A percentile compares a stretch with the other conserved stretches of the same genome.
phyloP scores from a whole-genome alignment of 2,329 filamentous ascomycete genomes.

The Chrysoporthe deuterocubensis region DNA sequence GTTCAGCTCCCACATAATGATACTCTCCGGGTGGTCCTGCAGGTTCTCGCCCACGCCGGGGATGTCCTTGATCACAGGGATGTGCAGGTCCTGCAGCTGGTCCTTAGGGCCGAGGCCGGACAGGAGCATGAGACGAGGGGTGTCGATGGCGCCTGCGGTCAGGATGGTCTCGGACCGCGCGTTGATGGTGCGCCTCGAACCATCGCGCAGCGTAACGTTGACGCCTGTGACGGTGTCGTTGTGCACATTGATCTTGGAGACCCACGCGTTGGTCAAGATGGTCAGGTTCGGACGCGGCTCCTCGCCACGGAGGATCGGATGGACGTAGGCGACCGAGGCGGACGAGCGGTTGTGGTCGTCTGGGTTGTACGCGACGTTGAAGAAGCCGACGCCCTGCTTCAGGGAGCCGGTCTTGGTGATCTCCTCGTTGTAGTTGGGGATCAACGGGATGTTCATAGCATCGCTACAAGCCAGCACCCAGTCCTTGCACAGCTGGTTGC shows the following conservation, averaged over 20 bases:
- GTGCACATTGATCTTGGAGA: slow-evolving; percentile 76
- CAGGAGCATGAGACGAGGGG: slow-evolving; percentile 67
- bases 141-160: slow-evolving; percentile 80
- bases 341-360: slow-evolving; percentile 84
- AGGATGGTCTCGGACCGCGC: slow-evolving; percentile 79
- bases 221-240: slow-evolving; percentile 75
- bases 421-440: slow-evolving; percentile 85
- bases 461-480: slow-evolving; percentile 83
- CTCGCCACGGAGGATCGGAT: slow-evolving; percentile 83
- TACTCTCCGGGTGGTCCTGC: slow-evolving; percentile 63
- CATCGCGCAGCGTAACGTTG: slow-evolving; percentile 63
- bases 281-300: slow-evolving; percentile 85
- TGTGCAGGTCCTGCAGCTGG: slow-evolving; percentile 57
- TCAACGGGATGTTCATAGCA: slow-evolving; percentile 78
- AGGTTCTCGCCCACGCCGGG: slow-evolving; percentile 66
- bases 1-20: slow-evolving; percentile 77
- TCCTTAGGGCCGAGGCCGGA: slow-evolving; percentile 60
- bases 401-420: slow-evolving; percentile 75
- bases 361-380: slow-evolving; percentile 89
- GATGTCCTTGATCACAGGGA: slow-evolving; percentile 60
- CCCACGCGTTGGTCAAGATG: slow-evolving; percentile 85
- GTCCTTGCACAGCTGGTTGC: slow-evolving; percentile 89
- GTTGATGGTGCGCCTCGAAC: slow-evolving; percentile 58
- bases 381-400: slow-evolving; percentile 82
- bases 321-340: slow-evolving; percentile 89